Evolutionary conservation across 768 basidiomycete genomes (phyloP).

Genomic region (Suillus occidentalis): DNA sequence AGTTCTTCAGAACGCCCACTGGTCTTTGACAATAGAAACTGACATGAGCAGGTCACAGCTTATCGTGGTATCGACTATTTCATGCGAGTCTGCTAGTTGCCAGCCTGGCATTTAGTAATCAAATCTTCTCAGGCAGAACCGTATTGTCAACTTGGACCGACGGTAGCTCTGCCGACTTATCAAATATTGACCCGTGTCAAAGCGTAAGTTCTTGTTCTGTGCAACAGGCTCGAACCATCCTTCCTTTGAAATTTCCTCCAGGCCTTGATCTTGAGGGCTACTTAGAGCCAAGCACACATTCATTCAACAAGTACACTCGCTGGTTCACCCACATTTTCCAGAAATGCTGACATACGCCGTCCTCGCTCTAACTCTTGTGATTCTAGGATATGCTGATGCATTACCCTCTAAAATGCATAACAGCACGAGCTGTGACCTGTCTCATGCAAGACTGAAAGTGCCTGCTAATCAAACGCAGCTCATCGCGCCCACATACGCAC

Average conservation of each 20-base stretch:
- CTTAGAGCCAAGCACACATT: not conserved
- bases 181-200: no score
- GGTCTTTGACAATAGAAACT: no score
- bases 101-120: not conserved
- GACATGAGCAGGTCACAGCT: no score
- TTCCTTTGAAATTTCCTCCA: not conserved
- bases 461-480: conserved; percentile 34
- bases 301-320: not conserved
- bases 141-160: not conserved
- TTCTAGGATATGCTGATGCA: conserved; percentile 2
- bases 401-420: not conserved
- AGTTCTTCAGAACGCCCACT: no score
- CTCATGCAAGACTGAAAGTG: conserved; percentile 23
- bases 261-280: not conserved
- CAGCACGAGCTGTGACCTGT: conserved; percentile 23
- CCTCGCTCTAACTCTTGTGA: not conserved
- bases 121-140: not conserved
- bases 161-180: not conserved
- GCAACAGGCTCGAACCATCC: not conserved
- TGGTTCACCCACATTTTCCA: not conserved
- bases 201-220: not conserved
- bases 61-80: no score
- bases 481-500: conserved; percentile 33
- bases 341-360: conserved; percentile 2
- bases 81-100: not conserved